Base-by-base conservation (phyloP, 2,329 filamentous ascomycete genomes). In the Rugonectria rugulosa region DNA sequence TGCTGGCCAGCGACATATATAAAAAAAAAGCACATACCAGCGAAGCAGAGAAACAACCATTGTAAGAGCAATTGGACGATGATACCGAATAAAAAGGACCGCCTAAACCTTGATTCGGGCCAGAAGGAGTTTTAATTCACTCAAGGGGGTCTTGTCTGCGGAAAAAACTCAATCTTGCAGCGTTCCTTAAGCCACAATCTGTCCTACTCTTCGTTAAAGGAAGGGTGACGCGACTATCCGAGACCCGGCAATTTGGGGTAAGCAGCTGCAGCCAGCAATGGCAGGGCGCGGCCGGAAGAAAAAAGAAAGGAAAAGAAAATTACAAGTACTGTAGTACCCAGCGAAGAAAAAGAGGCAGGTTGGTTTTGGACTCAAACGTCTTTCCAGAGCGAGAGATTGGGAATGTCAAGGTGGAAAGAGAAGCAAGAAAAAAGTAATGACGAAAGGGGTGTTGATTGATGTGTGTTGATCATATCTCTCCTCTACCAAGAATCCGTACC, bases 21-120 rank as follows among this genome's bases (percentile, higher is more conserved):
- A 34, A 15, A 34, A 20, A 14, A 20, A 40, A 38, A 21, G 23
- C 17, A 24, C 68, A 10, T 57, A 73, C 71, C 71, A 73, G 55
- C 71, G 71, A 59, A 72, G 61, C 42, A 72, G 61, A 44, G 69
- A 63, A 46, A 66, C 52, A 41, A 56, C 58, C 67, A 69, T 69
- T 27, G 46, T 50, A 60, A 55, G 8, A 38, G 26, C 26, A 43
- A 36, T 27, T 45, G n/a, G 21, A 15, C 23, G 27, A 43, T 34
- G 19, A 15, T 29, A n/a, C 36, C 41, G 17, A 26, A 26, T 21
- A 40, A n/a, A 46, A 29, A 32, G 23, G 26, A 43, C 15, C n/a
- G 23, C 27, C 34, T 47, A 45, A 41, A 46, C 24, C 40, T 41
- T 50, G 45, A 43, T 37, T 34, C 19, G 7, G 12, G 44, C 51